Evolutionary conservation across 2,329 filamentous ascomycete species (phyloP), one percentile per base, ranked within the genome.

Genomic region (Scleromitrula shiraiana): DNA sequence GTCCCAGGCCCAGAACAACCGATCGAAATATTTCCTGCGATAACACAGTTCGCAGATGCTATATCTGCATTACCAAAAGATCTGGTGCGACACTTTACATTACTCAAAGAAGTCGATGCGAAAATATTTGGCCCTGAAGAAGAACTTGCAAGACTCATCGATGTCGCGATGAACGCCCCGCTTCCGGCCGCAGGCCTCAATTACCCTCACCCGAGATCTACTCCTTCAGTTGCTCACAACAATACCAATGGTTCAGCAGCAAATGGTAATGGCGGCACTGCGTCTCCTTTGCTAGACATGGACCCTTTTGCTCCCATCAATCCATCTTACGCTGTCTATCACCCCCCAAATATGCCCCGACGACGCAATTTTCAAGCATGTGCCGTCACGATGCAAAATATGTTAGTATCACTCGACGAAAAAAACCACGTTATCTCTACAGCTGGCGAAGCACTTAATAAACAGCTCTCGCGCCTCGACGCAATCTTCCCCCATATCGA

Each of bases 381-480:
- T 45, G 83, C 88, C 30, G 75, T 81, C 59, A 83, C 85, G 55
- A 83, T 95, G 44, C 80, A 84, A 56, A 85, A 90, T 58, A 85
- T 97, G 73, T 80, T 97, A 37, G 80, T 88, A 40, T 91, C 90
- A 1, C 77, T 97, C 30, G 93, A 98, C 62, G 93, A 98, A 69
- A 98, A 98, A 70, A 95, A 96, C 57, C 90, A 96, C 58, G 93
- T 98, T 58, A 85, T 97, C 49, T 85, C 87, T 30, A 94, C 91
- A 14, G 91, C 93, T 46, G 93, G 91, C 60, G 87, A 95, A 58
- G 88, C 90, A 38, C 78, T 97, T 10, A 80, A 88, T 56, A 87
- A 86, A 62, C 89, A 96, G 62, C 75, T 96, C 29, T 72, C 78
- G 51, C 87, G 94, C 44, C 81, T 96, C 62, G 86, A 95, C 63